Evolutionary conservation across 306 rosid species (phyloP), one percentile per base, ranked within the genome.

Genomic region (Nissolia schottii): DNA sequence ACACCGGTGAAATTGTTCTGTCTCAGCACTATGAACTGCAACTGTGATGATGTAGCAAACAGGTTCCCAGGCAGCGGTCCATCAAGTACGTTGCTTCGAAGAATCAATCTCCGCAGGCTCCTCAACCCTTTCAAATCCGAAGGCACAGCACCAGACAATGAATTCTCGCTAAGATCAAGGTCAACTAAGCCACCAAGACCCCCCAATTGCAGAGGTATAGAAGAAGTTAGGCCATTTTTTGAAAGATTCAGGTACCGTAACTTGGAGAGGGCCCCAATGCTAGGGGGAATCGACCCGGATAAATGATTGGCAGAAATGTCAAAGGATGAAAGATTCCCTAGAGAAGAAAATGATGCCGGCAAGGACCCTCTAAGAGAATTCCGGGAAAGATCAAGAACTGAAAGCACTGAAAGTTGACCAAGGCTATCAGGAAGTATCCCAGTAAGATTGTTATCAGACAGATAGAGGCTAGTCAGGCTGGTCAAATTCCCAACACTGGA

Each of bases 131-230:
- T 83, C 73, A 90, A 86, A 61, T 71, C 90, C 15, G 15, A 37
- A 53, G 88, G 85, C 72, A 87, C 37, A 5, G 76, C 22, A 5
- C 90, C 90, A 1, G 80, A 67, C 51, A 93, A 85, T 48, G 79
- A 66, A 85, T 93, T 93, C 75, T 62, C 74, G 71, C 97, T 83
- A 43, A 93, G 88, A 78, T 90, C 98, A 85, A 93, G 89, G 86
- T 87, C 96, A 81, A 89, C 82, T 67, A 93, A 74, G 80, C 82
- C 85, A 61, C 20, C 59, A 48, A 93, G 89, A 81, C 74, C 70
- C 68, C 92, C 92, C 35, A 93, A 70, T 51, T 80, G 62, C 24
- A 83, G 15, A 77, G 97, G 98, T 78, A 93, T 41, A 41, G 48
- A 58, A 6, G 87, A 83, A 46, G 86, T 70, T 9, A 93, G 67